Conservation (phyloP, 2,329 filamentous ascomycete genomes). For the Penicillium nordicum region DNA sequence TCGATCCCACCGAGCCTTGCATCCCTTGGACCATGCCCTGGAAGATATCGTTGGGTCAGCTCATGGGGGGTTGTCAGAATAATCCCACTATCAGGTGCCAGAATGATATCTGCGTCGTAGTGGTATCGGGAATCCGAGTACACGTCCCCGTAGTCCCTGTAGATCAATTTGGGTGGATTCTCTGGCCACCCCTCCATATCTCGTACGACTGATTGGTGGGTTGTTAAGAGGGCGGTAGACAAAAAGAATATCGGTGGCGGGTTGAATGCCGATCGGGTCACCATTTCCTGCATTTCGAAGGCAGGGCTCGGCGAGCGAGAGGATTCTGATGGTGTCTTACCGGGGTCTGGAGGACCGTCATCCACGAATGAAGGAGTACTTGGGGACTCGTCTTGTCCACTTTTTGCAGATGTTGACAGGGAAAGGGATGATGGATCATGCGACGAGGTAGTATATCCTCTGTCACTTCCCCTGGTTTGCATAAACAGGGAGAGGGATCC, state of each 20-base stretch:
- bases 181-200: constrained; percentile 17
- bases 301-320: not conserved
- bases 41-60: constrained; percentile 67
- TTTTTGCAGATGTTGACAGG: not conserved
- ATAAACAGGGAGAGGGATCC: constrained; percentile 52
- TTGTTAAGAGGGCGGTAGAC: constrained; percentile 25
- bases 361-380: not conserved
- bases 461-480: constrained; percentile 42
- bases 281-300: not conserved
- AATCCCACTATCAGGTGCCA: constrained; percentile 67
- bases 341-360: not conserved
- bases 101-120: constrained; percentile 61
- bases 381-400: not conserved
- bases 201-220: not conserved
- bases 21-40: constrained; percentile 43
- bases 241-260: constrained; percentile 16
- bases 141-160: constrained; percentile 23
- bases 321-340: not conserved
- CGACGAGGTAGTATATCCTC: constrained; percentile 25
- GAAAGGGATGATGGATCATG: not conserved
- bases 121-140: not conserved
- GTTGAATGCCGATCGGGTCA: not conserved
- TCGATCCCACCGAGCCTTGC: not conserved
- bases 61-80: constrained; percentile 69
- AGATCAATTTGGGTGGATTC: constrained; percentile 20